Evolutionary conservation across 2,329 filamentous ascomycete species (phyloP).

Genomic region (Huntiella decipiens): DNA sequence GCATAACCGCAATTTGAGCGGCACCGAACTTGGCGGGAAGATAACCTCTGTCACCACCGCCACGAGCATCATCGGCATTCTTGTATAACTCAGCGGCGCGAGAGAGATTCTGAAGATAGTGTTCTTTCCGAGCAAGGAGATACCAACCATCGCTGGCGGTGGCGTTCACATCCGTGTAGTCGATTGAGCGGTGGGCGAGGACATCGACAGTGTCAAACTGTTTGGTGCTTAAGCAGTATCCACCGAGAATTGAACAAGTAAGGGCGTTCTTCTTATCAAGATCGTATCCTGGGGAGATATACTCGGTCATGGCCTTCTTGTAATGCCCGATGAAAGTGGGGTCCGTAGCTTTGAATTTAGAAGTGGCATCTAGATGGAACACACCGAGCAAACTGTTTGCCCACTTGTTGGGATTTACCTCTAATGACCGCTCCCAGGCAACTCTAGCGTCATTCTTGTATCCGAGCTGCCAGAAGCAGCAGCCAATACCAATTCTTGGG

Average conservation of each 20-base stretch:
- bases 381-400: conserved; percentile 79
- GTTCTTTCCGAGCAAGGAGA: conserved; percentile 74
- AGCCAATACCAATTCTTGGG: conserved; percentile 86
- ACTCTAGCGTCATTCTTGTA: conserved; percentile 81
- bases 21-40: conserved; percentile 87
- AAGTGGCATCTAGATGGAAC: conserved; percentile 75
- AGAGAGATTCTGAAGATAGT: conserved; percentile 56
- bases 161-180: conserved; percentile 87
- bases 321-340: conserved; percentile 71
- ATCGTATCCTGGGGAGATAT: conserved; percentile 86
- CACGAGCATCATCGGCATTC: conserved; percentile 76
- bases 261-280: conserved; percentile 78
- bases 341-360: conserved; percentile 64
- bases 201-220: conserved; percentile 65
- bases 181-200: conserved; percentile 80
- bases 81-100: conserved; percentile 74
- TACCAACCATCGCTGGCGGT: conserved; percentile 98
- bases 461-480: conserved; percentile 91
- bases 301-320: conserved; percentile 85
- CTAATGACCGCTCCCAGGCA: conserved; percentile 76
- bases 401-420: conserved; percentile 64
- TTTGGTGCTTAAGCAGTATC: conserved; percentile 74
- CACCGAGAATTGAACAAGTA: conserved; percentile 75
- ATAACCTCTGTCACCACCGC: conserved; percentile 77
- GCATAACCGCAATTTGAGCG: conserved; percentile 72